Evolutionary conservation across 306 rosid genomes (phyloP), one percentile per base, ranked within the genome.

Genomic region (Vachellia pachyceras): DNA sequence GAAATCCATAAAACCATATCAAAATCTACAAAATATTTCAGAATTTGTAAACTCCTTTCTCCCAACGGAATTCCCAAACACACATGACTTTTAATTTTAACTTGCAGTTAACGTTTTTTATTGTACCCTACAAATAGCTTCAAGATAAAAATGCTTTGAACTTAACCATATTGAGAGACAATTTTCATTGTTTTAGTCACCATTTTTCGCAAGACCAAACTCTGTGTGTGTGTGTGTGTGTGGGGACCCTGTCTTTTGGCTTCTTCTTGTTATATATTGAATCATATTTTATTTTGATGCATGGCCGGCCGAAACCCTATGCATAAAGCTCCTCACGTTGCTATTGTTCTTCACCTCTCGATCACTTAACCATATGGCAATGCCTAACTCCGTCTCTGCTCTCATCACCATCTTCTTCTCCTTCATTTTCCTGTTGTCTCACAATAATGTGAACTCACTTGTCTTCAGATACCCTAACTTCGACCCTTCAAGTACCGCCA

Each of bases 381-480:
- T n/a, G 11, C 22, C 3, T 3, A n/a, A 54, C 4, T 54, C 25
- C 60, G 7, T 54, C 25, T 54, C 60, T 54, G 20, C 58, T 7
- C 60, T 54, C 25, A 49, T 54, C 23, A 52, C 10, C 23, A 52
- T 52, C 55, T 14, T 15, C 64, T 20, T 57, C 14, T 0, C 10
- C 64, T 1, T 10, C 64, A 5, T 22, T 14, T 14, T 57, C 1
- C 7, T n/a, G 25, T 5, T 57, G 12, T 57, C 64, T 57, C 64
- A 9, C 35, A 57, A 57, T 57, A 5, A 20, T 7, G 35, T 10
- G 13, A 57, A 57, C 35, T 57, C 64, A 57, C 35, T 22, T 10
- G 4, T 9, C 35, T 57, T 57, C 64, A 22, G 10, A 22, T 72
- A 77, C 60, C 5, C 70, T 0, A 36, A 10, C 25, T 85, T 85